Percentiles rank a stretch among this genome's conserved stretches.
These are phyloP conservation scores for Lactifluus echinatus DNA, from an alignment of 768 basidiomycete species.

Conservation along the genomic window DNA sequence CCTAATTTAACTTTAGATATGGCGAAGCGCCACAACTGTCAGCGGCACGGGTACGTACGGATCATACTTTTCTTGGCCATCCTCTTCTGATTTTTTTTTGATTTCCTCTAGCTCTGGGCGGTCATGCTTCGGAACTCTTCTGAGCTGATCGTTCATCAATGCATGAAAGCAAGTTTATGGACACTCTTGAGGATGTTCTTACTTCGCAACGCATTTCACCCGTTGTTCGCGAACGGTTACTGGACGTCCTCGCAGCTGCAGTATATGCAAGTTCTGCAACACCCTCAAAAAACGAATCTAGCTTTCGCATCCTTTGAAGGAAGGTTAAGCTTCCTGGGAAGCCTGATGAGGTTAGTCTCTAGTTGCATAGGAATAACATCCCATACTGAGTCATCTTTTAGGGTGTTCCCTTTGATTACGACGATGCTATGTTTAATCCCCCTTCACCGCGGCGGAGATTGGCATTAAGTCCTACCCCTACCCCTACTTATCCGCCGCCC, in stretches of 20 bases:
- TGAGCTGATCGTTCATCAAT: constrained; percentile 61
- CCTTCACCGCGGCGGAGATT: constrained; percentile 37
- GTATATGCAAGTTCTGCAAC: constrained; percentile 51
- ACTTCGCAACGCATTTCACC: constrained; percentile 56
- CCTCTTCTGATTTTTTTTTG: background rate
- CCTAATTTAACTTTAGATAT: constrained; percentile 11
- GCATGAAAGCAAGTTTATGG: constrained; percentile 67
- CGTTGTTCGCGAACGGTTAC: constrained; percentile 69
- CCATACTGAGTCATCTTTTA: constrained; percentile 22
- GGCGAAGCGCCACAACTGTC: constrained; percentile 19
- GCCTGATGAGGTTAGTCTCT: constrained; percentile 57
- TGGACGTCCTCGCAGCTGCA: constrained; percentile 77
- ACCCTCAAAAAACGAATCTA: constrained; percentile 29
- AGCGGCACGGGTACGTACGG: constrained; percentile 18
- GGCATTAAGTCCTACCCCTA: constrained; percentile 22
- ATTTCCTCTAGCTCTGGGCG: constrained; percentile 72
- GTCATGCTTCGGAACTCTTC: constrained; percentile 82
- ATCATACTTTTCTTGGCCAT: background rate
- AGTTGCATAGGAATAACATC: background rate
- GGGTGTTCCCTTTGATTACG: constrained; percentile 70
- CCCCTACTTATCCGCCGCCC: constrained; percentile 4
- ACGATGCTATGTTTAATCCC: constrained; percentile 75
- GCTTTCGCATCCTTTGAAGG: constrained; percentile 69
- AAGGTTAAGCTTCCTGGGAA: constrained; percentile 73
- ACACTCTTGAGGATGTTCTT: constrained; percentile 69